Evolutionary conservation across 305 asterid genomes (phyloP), one percentile per base, ranked within the genome.

Genomic region (Solanum aculeatissimum): DNA sequence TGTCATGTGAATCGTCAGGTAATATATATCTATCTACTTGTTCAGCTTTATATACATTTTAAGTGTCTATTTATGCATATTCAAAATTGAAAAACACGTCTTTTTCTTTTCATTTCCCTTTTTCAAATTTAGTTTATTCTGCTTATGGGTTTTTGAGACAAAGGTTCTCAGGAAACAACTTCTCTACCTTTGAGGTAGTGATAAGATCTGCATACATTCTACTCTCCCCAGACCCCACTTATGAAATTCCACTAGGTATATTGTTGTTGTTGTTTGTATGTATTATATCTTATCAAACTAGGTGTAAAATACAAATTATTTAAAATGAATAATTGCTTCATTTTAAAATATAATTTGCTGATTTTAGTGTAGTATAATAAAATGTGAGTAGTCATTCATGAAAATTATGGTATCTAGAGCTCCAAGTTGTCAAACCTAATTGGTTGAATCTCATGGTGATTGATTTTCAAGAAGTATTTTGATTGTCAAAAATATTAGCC

Each of bases 11-110:
- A 32, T 32, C 4, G 6, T 32, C 63, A n/a, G 3, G 27, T n/a
- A 0, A 2, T 11, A 57, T 19, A 1, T 0, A 0, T 57, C 13
- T 7, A 13, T 57, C 3, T n/a, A 4, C 0, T 57, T 57, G 0
- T 57, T 55, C 63, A 55, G 9, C 0, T 55, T 55, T 55, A 55
- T 19, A 55, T 21, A 19, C 8, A 9, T 55, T 55, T 54, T 19
- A 55, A 55, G 13, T 55, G 4, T 55, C 0, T 55, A 8, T 0
- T 55, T 55, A 23, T 19, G 13, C 25, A 55, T 23, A 19, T 1
- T 0, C 12, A 55, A 8, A 55, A 11, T 8, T 55, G 5, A 1
- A 55, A 7, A 1, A 55, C 13, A 55, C 5, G 40, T 35, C 40
- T n/a, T n/a, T n/a, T n/a, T n/a, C n/a, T n/a, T n/a, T n/a, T n/a